Conservation (phyloP, 2,329 filamentous ascomycete genomes). For the Corniculantispora saksenae region DNA sequence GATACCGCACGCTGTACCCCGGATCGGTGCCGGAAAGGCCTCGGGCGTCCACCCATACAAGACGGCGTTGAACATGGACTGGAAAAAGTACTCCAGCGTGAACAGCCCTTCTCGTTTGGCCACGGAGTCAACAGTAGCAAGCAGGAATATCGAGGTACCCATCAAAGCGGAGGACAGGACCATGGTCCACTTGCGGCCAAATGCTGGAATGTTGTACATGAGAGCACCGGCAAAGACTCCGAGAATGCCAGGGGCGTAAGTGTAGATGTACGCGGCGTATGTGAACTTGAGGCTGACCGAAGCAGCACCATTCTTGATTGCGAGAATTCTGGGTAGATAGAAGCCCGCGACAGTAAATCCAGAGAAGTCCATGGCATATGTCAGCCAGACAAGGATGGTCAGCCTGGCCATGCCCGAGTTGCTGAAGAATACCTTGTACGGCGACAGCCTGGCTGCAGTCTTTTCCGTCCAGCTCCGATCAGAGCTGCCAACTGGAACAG, state of each 20-base stretch:
- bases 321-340: conserved; percentile 51
- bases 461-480: conserved; percentile 23
- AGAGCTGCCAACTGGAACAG: conserved; percentile 21
- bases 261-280: conserved; percentile 56
- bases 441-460: conserved; percentile 21
- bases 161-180: conserved; percentile 46
- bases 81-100: conserved; percentile 46
- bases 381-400: conserved; percentile 38
- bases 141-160: conserved; percentile 48
- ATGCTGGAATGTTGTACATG: conserved; percentile 39
- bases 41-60: conserved; percentile 55
- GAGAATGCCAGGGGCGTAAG: conserved; percentile 53
- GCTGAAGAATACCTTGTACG: conserved; percentile 37
- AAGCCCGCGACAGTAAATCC: conserved; percentile 42
- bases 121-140: conserved; percentile 42
- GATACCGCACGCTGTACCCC: conserved; percentile 57
- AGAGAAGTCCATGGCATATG: conserved; percentile 41
- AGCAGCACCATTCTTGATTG: conserved; percentile 50
- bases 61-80: conserved; percentile 40
- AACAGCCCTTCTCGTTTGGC: conserved; percentile 41
- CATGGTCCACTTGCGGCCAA: conserved; percentile 46
- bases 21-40: conserved; percentile 55
- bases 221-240: conserved; percentile 50
- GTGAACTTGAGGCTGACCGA: conserved; percentile 46
- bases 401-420: conserved; percentile 36